These are phyloP conservation scores for Candida maesae DNA, from an alignment of 805 yeast genomes.

Conservation along the genomic window DNA sequence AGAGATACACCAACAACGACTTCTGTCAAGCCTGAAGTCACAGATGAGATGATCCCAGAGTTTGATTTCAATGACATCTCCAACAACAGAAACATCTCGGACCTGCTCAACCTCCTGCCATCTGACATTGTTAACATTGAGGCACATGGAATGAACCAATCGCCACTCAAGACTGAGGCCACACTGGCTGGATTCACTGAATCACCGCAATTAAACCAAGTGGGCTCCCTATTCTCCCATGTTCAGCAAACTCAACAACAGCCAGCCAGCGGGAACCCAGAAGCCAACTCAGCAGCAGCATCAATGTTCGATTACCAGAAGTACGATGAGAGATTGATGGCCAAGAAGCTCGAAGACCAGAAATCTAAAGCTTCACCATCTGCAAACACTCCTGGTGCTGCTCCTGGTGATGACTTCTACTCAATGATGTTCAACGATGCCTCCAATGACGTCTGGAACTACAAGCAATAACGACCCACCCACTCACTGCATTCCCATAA, in stretches of 20 bases:
- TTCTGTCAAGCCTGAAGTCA: constrained; percentile 4
- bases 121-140: constrained; percentile 24
- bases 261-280: too few relatives aligned
- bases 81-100: constrained; percentile 18
- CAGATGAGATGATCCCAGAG: constrained; percentile 19
- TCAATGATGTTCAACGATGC: constrained; percentile 31
- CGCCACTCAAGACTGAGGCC: constrained; percentile 6
- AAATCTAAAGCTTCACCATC: background rate
- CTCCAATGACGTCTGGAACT: constrained; percentile 10
- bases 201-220: constrained; percentile 5
- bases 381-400: background rate
- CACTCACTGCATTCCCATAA: too few relatives aligned
- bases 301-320: background rate
- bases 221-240: constrained; percentile 8
- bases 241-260: constrained; percentile 2
- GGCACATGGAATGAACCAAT: constrained; percentile 1
- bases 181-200: constrained; percentile 3
- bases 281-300: too few relatives aligned
- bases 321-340: constrained; percentile 5
- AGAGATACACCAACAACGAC: background rate
- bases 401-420: constrained; percentile 34
- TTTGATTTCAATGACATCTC: constrained; percentile 27
- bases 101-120: constrained; percentile 23
- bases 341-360: constrained; percentile 6
- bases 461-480: constrained; percentile 9